phyloP scores from a whole-genome alignment of 2,329 filamentous ascomycete species.

The Penicillium vulpinum region DNA sequence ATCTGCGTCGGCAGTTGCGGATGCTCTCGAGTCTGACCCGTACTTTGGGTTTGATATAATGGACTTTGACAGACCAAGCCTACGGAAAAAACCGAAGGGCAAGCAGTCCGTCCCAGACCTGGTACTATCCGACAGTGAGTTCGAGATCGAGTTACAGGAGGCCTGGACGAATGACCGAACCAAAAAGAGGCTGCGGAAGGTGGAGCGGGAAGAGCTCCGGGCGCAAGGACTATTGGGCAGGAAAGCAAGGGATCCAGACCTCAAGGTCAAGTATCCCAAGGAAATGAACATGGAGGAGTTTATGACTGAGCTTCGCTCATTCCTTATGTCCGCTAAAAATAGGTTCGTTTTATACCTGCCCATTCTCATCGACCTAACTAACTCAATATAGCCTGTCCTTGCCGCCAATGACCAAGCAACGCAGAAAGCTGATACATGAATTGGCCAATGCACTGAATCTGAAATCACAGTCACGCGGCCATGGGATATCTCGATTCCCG shows the following conservation, averaged over 20 bases:
- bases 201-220: slow-evolving; percentile 68
- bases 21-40: slow-evolving; percentile 59
- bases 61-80: slow-evolving; percentile 72
- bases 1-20: slow-evolving; percentile 57
- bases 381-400: slow-evolving; percentile 61
- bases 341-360: slow-evolving; percentile 52
- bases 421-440: slow-evolving; percentile 77
- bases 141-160: slow-evolving; percentile 60
- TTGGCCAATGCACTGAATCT: slow-evolving; percentile 73
- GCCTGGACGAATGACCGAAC: slow-evolving; percentile 68
- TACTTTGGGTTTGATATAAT: slow-evolving; percentile 78
- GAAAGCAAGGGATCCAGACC: slow-evolving; percentile 57
- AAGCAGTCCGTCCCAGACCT: slow-evolving; percentile 56
- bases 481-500: slow-evolving; percentile 70
- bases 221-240: slow-evolving; percentile 63
- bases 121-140: slow-evolving; percentile 65
- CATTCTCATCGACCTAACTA: slow-evolving; percentile 3
- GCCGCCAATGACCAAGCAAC: slow-evolving; percentile 78
- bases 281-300: slow-evolving; percentile 72
- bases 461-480: slow-evolving; percentile 80
- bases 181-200: slow-evolving; percentile 70
- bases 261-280: slow-evolving; percentile 69
- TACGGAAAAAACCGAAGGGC: slow-evolving; percentile 66
- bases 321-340: slow-evolving; percentile 64
- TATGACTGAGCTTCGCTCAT: slow-evolving; percentile 69